Base-by-base conservation (phyloP, 805 yeast species). In the Starmerella geochares region DNA sequence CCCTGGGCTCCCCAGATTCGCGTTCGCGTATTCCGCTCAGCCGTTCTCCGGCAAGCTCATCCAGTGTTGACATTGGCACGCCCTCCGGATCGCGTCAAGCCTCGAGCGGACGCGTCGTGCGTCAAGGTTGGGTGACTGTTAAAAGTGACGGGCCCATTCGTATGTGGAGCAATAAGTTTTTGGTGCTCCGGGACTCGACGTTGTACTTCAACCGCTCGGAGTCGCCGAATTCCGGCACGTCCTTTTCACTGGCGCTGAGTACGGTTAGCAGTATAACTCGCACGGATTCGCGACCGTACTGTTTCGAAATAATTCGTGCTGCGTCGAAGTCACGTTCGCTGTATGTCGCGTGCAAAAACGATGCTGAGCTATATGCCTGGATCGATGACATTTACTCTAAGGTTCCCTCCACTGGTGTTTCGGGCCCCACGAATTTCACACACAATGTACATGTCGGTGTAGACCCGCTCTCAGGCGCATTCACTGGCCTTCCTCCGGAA, bases 401-500 rank as follows among this genome's bases (percentile, higher is more conserved):
- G 48, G 63, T 68, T 43, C 73, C 73, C 4, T 53, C 65, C 23
- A 62, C 66, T 19, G 71, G 71, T 33, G 96, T 92, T 10, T 87
- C 96, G 2, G 81, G 80, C 35, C 99, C 99, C 7, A 85, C 90
- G 16, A 88, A 90, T 65, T 90, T 90, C 65, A 86, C 95, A 10
- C 98, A 94, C 64, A 84, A 81, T 61, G 96, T 88, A 27, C 97
- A 92, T 61, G 97, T 92, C 9, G 96, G 95, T 21, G 81, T 85
- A 45, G 96, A 90, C 65, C 74, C 80, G 4, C 77, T 76, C 54
- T 77, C 86, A 19, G 96, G 96, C 11, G 83, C 84, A 39, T 90
- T 83, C 64, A 86, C 92, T 0, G 97, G 96, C 2, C 70, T 92
- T 38, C 98, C 98, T 0, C 81, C 78, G 25, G 94, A 86, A 60